Evolutionary conservation across 75 land plant species (phyloP), one percentile per base, ranked within the genome.

Genomic region (Cupressus sempervirens): DNA sequence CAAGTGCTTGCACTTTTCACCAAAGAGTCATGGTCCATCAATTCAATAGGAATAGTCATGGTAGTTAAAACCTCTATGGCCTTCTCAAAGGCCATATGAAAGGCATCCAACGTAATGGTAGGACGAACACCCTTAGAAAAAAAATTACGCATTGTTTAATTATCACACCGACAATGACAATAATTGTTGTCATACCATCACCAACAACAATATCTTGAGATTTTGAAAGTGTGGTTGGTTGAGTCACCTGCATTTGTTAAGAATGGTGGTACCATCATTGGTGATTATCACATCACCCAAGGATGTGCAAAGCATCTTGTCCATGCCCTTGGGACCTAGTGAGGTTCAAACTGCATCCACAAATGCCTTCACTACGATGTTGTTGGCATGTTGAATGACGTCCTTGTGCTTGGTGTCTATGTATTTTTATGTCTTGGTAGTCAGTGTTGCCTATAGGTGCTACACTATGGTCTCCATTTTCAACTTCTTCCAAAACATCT

Each of bases 181-280:
- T 97, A 18, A 97, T 97, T 41, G 98, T 93, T 52, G 99, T 97
- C 34, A 97, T 97, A 4, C 99, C 97, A 67, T 97, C 99, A 0
- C 99, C 99, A 18, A 97, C 99, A 11, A 92, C 98, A 35, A 92
- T 83, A 84, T 97, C 99, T 87, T 97, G 99, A 32, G 94, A 90
- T 58, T 93, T 93, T 73, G 99, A 97, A 70, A 97, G 96, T 82
- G 99, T 97, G 38, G 99, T 97, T 48, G 97, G 99, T 84, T 97
- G 99, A 52, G 90, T 88, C 53, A 94, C 97, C 86, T 95, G 94
- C 98, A 96, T 85, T 92, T 92, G 91, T 93, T 93, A 77, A 97
- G 94, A 84, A 97, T 97, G 84, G 99, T 97, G 83, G 99, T 97
- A 53, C 99, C 99, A 83, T 97, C 99, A 83, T 97, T 97, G 86